Conservation (phyloP, 371 early-diverging fungal species). For the Mortierella sp. region DNA sequence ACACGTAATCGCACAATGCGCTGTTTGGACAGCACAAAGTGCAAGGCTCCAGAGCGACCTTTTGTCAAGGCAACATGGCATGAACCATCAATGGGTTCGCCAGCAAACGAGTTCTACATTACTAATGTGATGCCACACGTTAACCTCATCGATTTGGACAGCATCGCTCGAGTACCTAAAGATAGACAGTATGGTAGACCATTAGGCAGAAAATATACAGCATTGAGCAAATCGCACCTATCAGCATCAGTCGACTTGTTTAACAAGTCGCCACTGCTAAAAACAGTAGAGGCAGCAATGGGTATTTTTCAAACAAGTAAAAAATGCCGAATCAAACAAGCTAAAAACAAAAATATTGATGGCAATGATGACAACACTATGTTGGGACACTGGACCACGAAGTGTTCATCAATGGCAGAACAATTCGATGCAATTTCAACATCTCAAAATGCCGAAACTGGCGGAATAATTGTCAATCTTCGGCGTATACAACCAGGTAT, state of each 20-base stretch:
- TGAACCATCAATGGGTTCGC: neutral
- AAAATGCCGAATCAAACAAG: too few relatives aligned
- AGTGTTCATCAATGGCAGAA: neutral
- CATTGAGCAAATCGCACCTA: too few relatives aligned
- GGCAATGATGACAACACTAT: too few relatives aligned
- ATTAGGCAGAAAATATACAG: too few relatives aligned
- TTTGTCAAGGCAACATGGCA: slow-evolving; percentile 16
- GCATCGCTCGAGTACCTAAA: neutral
- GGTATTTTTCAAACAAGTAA: too few relatives aligned
- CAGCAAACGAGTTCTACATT: slow-evolving; percentile 18
- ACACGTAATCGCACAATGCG: slow-evolving; percentile 4
- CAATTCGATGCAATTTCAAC: neutral
- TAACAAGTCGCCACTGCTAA: too few relatives aligned
- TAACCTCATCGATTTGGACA: neutral
- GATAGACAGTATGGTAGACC: too few relatives aligned
- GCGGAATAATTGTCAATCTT: neutral
- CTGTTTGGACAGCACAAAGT: slow-evolving; percentile 15
- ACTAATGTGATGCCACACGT: slow-evolving; percentile 1
- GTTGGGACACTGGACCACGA: too few relatives aligned
- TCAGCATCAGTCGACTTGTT: too few relatives aligned
- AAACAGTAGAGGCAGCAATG: too few relatives aligned
- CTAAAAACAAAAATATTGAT: neutral
- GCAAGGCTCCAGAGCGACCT: neutral
- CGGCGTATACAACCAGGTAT: neutral
- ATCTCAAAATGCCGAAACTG: neutral